These are phyloP conservation scores for Patellaria atrata DNA, from an alignment of 495 filamentous ascomycete species.

Conservation along the genomic window DNA sequence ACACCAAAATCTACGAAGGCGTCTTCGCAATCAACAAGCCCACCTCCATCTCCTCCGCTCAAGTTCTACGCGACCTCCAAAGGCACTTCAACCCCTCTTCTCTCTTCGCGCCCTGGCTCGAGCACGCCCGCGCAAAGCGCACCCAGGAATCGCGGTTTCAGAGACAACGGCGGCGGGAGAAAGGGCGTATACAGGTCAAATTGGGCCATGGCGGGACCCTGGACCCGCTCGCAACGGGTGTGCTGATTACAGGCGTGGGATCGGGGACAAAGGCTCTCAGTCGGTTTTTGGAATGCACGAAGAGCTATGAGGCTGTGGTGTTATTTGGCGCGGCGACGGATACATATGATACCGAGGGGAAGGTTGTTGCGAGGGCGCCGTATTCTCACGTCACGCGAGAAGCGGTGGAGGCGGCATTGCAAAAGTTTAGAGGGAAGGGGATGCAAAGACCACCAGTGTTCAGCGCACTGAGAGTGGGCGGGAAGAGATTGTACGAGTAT, in stretches of 20 bases:
- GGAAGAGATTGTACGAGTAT: conserved; percentile 91
- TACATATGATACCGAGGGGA: conserved; percentile 75
- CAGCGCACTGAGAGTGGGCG: conserved; percentile 80
- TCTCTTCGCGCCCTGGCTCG: conserved; percentile 60
- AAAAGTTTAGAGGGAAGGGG: conserved; percentile 66
- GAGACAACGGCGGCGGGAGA: conserved; percentile 37
- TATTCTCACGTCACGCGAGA: conserved; percentile 69
- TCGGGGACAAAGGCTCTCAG: conserved; percentile 72
- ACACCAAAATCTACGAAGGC: too few species aligned
- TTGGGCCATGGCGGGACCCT: conserved; percentile 94
- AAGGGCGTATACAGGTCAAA: conserved; percentile 55
- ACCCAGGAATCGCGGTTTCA: conserved; percentile 35
- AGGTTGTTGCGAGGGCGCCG: conserved; percentile 54
- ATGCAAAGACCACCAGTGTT: conserved; percentile 87
- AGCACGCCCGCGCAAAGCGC: conserved; percentile 41
- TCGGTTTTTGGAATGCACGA: conserved; percentile 71
- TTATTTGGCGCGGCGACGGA: conserved; percentile 89
- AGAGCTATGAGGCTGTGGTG: conserved; percentile 78
- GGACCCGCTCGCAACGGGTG: conserved; percentile 85
- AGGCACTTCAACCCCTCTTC: conserved; percentile 64
- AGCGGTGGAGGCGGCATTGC: conserved; percentile 61
- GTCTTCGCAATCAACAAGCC: conserved; percentile 97
- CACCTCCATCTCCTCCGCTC: conserved; percentile 64
- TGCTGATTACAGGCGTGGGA: conserved; percentile 77
- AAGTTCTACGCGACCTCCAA: conserved; percentile 76